phyloP scores from a whole-genome alignment of 2,329 filamentous ascomycete species.

The Diaporthe caulivora region DNA sequence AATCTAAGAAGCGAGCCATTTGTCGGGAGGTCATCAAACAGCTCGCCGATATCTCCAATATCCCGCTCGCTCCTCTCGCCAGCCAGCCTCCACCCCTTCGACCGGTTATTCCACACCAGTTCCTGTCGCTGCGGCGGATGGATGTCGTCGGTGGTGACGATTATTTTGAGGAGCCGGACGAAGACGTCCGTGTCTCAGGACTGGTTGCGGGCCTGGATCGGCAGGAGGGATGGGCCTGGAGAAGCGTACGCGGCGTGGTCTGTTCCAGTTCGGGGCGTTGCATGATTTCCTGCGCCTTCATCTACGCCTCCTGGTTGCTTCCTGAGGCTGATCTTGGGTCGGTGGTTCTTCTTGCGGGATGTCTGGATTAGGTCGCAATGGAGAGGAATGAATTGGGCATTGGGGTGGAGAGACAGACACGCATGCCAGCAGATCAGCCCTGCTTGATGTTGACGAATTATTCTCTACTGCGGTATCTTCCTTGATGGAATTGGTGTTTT shows the following conservation, averaged over 20 bases:
- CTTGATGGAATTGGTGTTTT: too few relatives aligned
- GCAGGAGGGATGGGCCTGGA: neutral
- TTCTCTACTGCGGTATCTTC: too few relatives aligned
- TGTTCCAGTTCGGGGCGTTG: constrained; percentile 13
- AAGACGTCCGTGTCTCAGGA: neutral
- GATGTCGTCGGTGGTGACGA: neutral
- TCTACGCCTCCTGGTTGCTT: neutral
- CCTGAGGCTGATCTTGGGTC: neutral
- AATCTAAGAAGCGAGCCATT: neutral
- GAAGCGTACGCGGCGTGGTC: neutral
- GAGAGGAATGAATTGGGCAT: too few relatives aligned
- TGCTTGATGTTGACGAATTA: too few relatives aligned
- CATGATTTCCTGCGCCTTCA: neutral
- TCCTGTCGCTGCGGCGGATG: neutral
- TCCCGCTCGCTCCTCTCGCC: constrained; percentile 24
- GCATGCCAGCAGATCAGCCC: too few relatives aligned
- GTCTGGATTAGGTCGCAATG: too few relatives aligned
- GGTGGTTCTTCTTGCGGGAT: neutral
- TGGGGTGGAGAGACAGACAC: too few relatives aligned
- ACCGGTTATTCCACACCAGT: neutral
- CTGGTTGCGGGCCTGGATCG: neutral
- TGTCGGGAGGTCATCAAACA: neutral
- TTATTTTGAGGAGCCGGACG: neutral
- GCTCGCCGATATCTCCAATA: neutral
- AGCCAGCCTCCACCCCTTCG: neutral